Evolutionary conservation across 2,329 filamentous ascomycete species (phyloP).

Genomic region (Cercospora sp.): DNA sequence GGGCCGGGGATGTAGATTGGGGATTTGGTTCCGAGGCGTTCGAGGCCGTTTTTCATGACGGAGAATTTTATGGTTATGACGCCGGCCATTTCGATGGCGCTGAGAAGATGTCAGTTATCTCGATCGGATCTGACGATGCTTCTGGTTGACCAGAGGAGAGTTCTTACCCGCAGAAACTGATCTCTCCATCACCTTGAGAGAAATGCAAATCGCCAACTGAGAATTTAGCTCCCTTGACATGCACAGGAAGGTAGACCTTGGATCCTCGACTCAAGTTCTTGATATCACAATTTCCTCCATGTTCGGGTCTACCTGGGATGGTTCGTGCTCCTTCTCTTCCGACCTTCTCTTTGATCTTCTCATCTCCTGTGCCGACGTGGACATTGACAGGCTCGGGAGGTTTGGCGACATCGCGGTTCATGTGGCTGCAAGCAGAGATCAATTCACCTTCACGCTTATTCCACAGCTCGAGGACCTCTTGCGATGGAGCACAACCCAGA

Average conservation of each 20-base stretch:
- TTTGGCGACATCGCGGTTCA: constrained; percentile 71
- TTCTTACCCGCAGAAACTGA: constrained; percentile 60
- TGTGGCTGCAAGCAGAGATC: constrained; percentile 65
- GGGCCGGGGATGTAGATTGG: constrained; percentile 85
- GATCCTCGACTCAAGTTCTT: constrained; percentile 78
- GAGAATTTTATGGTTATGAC: constrained; percentile 87
- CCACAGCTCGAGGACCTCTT: constrained; percentile 76
- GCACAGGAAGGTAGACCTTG: constrained; percentile 84
- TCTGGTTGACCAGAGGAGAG: neutral
- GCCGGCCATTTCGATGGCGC: constrained; percentile 89
- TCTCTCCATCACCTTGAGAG: constrained; percentile 90
- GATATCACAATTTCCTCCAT: constrained; percentile 90
- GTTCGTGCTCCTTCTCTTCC: constrained; percentile 79
- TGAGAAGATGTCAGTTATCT: neutral
- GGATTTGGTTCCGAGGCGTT: constrained; percentile 71
- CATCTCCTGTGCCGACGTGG: constrained; percentile 66
- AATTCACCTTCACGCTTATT: constrained; percentile 80
- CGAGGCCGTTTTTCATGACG: constrained; percentile 79
- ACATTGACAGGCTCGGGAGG: constrained; percentile 71
- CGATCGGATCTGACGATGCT: neutral
- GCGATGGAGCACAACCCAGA: constrained; percentile 80
- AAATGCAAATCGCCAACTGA: constrained; percentile 70
- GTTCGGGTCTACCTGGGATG: constrained; percentile 78
- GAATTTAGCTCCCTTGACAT: constrained; percentile 84
- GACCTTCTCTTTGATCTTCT: constrained; percentile 63